phyloP scores from a whole-genome alignment of 192 early-diverging fungal species.

The Allomyces macrogynus region DNA sequence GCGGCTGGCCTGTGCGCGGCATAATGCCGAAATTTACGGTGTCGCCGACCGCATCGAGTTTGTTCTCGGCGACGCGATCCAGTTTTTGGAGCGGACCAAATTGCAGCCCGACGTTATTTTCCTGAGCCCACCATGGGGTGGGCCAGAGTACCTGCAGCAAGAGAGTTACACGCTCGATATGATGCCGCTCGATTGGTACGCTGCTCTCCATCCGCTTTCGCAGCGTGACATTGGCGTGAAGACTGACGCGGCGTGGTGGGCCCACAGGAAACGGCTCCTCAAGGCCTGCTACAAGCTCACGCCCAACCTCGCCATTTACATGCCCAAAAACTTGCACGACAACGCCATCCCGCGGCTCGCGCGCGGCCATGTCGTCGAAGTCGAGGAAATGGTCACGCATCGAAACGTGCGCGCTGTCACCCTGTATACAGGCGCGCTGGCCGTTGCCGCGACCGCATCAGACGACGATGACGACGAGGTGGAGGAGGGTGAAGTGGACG shows the following conservation, averaged over 20 bases:
- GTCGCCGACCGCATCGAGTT: conserved; percentile 83
- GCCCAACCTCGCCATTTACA: not conserved
- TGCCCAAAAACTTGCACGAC: not conserved
- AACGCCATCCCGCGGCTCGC: not conserved
- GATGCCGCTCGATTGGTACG: not conserved
- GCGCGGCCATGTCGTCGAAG: not conserved
- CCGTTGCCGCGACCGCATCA: not conserved
- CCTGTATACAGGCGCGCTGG: not conserved
- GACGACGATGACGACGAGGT: too few relatives aligned
- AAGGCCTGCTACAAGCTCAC: not conserved
- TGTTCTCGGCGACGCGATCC: conserved; percentile 46
- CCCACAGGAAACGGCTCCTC: not conserved
- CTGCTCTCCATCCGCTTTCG: too few relatives aligned
- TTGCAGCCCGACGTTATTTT: conserved; percentile 68
- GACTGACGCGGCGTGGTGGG: too few relatives aligned
- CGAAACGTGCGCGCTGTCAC: not conserved
- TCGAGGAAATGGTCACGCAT: not conserved
- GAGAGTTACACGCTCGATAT: not conserved
- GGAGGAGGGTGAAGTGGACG: too few relatives aligned
- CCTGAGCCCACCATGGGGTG: conserved; percentile 92
- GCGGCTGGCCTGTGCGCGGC: conserved; percentile 51
- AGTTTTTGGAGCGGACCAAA: conserved; percentile 45
- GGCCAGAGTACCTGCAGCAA: conserved; percentile 4
- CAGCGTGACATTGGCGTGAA: too few relatives aligned
- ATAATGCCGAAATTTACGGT: conserved; percentile 80